Evolutionary conservation across 176 grass and related monocot genomes (phyloP).

Genomic region (Chrysopogon serrulatus): DNA sequence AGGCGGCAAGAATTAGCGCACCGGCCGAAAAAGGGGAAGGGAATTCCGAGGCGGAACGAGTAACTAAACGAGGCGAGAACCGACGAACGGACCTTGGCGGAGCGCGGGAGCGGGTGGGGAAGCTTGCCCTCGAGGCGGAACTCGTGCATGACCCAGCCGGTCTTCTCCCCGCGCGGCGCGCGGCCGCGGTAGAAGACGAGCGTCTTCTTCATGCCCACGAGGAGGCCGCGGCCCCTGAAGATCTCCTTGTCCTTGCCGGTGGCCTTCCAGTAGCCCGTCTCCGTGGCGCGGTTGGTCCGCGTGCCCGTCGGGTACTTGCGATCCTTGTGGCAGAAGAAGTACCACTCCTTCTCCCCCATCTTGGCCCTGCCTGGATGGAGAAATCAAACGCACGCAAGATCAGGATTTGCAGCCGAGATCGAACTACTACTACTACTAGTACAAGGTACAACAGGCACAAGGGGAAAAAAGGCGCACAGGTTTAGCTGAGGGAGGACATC

Average conservation of each 20-base stretch:
- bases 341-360: slow-evolving; percentile 96
- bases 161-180: slow-evolving; percentile 80
- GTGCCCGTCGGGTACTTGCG: slow-evolving; percentile 96
- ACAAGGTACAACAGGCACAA: neutral
- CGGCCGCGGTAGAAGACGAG: slow-evolving; percentile 97
- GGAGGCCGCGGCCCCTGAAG: slow-evolving; percentile 43
- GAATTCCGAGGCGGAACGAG: neutral
- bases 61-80: neutral
- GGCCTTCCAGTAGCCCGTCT: slow-evolving; percentile 94
- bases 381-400: neutral
- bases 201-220: slow-evolving; percentile 99
- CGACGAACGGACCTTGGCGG: slow-evolving; percentile 49
- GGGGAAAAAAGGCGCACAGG: neutral
- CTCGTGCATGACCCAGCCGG: slow-evolving; percentile 96
- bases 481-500: neutral
- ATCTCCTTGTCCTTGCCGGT: slow-evolving; percentile 99
- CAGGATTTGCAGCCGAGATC: neutral
- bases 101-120: slow-evolving; percentile 42
- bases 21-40: neutral
- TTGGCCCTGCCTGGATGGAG: slow-evolving; percentile 62
- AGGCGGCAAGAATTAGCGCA: neutral
- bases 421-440: neutral
- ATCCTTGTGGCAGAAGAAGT: slow-evolving; percentile 92
- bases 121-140: slow-evolving; percentile 76
- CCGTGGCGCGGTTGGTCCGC: slow-evolving; percentile 88